phyloP scores from a whole-genome alignment of 805 yeast genomes.

The Kuraishia piskuri region DNA sequence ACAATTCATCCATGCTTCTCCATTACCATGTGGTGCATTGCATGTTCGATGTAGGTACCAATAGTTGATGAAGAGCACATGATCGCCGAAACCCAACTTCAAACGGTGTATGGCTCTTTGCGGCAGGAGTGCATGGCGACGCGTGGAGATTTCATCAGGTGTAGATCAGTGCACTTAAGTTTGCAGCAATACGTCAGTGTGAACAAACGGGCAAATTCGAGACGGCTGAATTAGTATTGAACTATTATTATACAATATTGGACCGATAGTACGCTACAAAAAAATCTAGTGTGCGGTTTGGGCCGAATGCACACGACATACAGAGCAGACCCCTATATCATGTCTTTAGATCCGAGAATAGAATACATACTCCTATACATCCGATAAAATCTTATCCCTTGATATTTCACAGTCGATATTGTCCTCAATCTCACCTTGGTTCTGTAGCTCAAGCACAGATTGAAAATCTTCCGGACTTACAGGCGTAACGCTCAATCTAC shows the following conservation, averaged over 20 bases:
- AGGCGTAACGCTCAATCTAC: slow-evolving; percentile 43
- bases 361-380: background rate
- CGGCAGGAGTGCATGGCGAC: too few species aligned
- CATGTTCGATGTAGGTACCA: background rate
- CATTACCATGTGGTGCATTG: background rate
- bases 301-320: too few species aligned
- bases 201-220: too few species aligned
- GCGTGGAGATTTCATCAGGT: too few species aligned
- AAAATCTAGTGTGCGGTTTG: too few species aligned
- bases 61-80: background rate
- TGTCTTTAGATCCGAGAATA: background rate
- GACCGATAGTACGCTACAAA: too few species aligned
- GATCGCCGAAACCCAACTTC: background rate
- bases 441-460: slow-evolving; percentile 27
- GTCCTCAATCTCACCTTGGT: slow-evolving; percentile 14
- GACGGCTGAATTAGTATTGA: too few species aligned
- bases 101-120: background rate
- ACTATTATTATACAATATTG: too few species aligned
- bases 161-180: too few species aligned
- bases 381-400: background rate
- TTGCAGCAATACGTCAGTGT: too few species aligned
- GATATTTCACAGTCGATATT: slow-evolving; percentile 23
- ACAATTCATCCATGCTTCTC: too few species aligned
- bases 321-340: background rate
- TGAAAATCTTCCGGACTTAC: slow-evolving; percentile 35